Percentiles rank a stretch among this genome's conserved stretches.
Conservation (phyloP, 768 basidiomycete species). For the Melanogaster broomeanus region DNA sequence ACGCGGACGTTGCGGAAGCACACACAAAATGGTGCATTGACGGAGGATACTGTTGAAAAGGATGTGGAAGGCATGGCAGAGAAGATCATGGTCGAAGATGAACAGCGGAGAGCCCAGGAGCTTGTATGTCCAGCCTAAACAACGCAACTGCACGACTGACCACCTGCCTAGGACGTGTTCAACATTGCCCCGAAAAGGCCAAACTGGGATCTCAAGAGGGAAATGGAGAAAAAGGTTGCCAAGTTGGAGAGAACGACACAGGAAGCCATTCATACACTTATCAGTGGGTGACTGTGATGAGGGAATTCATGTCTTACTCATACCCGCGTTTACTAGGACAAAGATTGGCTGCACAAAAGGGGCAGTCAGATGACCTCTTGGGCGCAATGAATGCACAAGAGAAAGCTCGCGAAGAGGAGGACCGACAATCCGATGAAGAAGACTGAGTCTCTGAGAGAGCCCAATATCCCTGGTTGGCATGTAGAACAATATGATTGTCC, state of each 20-base stretch:
- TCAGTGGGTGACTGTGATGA: conserved; percentile 59
- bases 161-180: conserved; percentile 71
- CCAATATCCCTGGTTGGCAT: neutral
- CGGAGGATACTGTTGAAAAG: conserved; percentile 87
- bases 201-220: conserved; percentile 95
- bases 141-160: conserved; percentile 16
- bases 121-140: conserved; percentile 56
- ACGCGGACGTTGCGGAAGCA: conserved; percentile 78
- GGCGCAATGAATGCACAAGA: conserved; percentile 85
- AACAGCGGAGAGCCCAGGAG: conserved; percentile 81
- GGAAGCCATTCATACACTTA: conserved; percentile 89
- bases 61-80: conserved; percentile 83
- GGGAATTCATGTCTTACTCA: conserved; percentile 4
- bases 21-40: conserved; percentile 52
- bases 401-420: conserved; percentile 51
- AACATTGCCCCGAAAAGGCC: conserved; percentile 97
- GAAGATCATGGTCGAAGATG: conserved; percentile 83
- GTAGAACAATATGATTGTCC: neutral
- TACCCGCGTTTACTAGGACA: conserved; percentile 53
- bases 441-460: conserved; percentile 45
- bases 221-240: conserved; percentile 86
- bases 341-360: conserved; percentile 77
- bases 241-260: conserved; percentile 92
- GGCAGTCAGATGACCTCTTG: conserved; percentile 74
- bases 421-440: conserved; percentile 62